A percentile compares a stretch with the other conserved stretches of the same genome.
phyloP scores from a whole-genome alignment of 306 rosid species.

The Cucurbita ficifolia region DNA sequence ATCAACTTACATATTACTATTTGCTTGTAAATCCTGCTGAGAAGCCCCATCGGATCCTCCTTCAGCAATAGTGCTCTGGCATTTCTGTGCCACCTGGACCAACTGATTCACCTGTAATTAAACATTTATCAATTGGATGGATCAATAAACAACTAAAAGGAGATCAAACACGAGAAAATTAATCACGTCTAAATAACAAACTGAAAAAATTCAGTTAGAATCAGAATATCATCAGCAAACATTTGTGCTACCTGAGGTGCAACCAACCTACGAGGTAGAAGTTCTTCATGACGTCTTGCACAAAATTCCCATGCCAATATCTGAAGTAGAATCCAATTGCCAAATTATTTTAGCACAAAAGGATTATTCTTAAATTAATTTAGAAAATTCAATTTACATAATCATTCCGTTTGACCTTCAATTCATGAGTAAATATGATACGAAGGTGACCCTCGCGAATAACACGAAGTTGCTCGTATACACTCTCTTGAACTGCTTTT shows the following conservation, averaged over 20 bases:
- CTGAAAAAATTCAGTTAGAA: background rate
- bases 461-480: constrained; percentile 23
- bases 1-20: constrained; percentile 72
- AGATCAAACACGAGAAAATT: background rate
- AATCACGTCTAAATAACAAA: background rate
- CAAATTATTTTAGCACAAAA: background rate
- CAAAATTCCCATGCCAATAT: constrained; percentile 38
- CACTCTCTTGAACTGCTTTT: constrained; percentile 33
- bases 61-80: constrained; percentile 48
- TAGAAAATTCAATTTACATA: background rate
- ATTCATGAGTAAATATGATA: constrained; percentile 16
- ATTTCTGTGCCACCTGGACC: constrained; percentile 16
- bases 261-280: constrained; percentile 19
- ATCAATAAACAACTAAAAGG: background rate
- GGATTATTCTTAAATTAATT: background rate
- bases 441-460: constrained; percentile 27
- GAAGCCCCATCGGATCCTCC: constrained; percentile 86
- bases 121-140: background rate
- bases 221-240: background rate
- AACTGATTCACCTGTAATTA: constrained; percentile 16
- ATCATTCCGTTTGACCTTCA: constrained; percentile 21
- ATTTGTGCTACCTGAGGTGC: constrained; percentile 17
- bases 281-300: constrained; percentile 24
- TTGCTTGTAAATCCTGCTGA: constrained; percentile 75
- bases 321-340: background rate